A percentile compares a stretch with the other conserved stretches of the same genome.
These are phyloP conservation scores for Schizosaccharomyces pombe DNA, from an alignment of 805 yeast genomes.

Conservation along the genomic window DNA sequence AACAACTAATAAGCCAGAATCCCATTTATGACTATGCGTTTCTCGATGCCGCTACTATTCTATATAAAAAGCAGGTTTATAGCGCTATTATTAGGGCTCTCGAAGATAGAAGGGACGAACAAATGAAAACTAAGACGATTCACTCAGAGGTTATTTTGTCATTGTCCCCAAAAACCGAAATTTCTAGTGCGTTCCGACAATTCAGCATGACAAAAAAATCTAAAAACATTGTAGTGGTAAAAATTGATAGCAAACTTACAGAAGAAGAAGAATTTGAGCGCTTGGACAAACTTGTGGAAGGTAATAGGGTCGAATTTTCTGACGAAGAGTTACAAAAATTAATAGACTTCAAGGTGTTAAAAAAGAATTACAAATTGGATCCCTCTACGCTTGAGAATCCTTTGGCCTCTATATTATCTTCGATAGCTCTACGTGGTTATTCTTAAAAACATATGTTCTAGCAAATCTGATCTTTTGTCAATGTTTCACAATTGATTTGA, in stretches of 20 bases:
- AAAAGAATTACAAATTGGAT: not conserved
- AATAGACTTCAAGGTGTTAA: not conserved
- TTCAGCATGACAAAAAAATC: not conserved
- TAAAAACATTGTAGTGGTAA: not conserved
- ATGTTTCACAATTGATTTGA: no score
- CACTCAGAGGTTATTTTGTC: not conserved
- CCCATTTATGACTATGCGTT: not conserved
- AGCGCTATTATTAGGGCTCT: not conserved
- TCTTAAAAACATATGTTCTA: no score
- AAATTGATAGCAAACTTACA: not conserved
- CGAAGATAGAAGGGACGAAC: not conserved
- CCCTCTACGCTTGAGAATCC: not conserved
- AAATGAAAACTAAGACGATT: not conserved
- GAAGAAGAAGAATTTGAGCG: not conserved
- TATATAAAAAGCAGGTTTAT: not conserved
- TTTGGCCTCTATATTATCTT: not conserved
- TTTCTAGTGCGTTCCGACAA: not conserved
- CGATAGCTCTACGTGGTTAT: not conserved
- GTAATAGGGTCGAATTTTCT: not conserved
- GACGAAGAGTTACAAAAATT: not conserved
- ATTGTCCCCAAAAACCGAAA: not conserved
- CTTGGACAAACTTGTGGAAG: not conserved
- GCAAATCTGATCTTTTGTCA: no score
- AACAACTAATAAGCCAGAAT: not conserved
- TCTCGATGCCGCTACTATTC: not conserved